These are phyloP conservation scores for Aspergillus sclerotioniger DNA, from an alignment of 495 filamentous ascomycete genomes.

Conservation along the genomic window DNA sequence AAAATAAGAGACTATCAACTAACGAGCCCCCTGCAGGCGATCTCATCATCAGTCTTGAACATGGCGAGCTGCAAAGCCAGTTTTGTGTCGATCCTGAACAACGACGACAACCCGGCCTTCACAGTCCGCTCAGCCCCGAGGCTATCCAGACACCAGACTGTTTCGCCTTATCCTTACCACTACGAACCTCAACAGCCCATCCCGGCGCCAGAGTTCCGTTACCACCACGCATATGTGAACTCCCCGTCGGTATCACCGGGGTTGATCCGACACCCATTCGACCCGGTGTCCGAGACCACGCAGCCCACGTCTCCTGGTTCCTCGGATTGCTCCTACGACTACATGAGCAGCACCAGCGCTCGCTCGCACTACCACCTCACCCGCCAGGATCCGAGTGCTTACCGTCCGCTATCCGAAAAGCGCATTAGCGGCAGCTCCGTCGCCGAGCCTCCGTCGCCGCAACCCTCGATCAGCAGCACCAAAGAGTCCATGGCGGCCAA, in stretches of 20 bases:
- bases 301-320: slow-evolving; percentile 36
- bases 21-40: too few relatives aligned
- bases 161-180: slow-evolving; percentile 29
- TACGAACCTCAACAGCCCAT: slow-evolving; percentile 26
- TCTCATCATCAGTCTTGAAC: slow-evolving; percentile 23
- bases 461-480: slow-evolving; percentile 23
- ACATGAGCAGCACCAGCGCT: slow-evolving; percentile 27
- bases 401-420: slow-evolving; percentile 28
- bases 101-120: slow-evolving; percentile 50
- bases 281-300: slow-evolving; percentile 29
- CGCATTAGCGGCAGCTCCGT: slow-evolving; percentile 27
- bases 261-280: slow-evolving; percentile 26
- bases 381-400: slow-evolving; percentile 22
- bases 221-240: slow-evolving; percentile 25
- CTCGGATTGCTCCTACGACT: slow-evolving; percentile 43
- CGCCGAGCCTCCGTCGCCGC: slow-evolving; percentile 26
- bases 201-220: slow-evolving; percentile 21
- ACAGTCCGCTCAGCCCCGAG: slow-evolving; percentile 43
- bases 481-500: slow-evolving; percentile 20
- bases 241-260: slow-evolving; percentile 30
- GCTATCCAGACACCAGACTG: slow-evolving; percentile 31
- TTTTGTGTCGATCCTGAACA: slow-evolving; percentile 50
- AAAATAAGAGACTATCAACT: not conserved
- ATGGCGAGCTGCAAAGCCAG: slow-evolving; percentile 38
- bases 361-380: slow-evolving; percentile 18